Conservation (phyloP, 352 stramenopile species). For the Globisporangium iwayamae region DNA sequence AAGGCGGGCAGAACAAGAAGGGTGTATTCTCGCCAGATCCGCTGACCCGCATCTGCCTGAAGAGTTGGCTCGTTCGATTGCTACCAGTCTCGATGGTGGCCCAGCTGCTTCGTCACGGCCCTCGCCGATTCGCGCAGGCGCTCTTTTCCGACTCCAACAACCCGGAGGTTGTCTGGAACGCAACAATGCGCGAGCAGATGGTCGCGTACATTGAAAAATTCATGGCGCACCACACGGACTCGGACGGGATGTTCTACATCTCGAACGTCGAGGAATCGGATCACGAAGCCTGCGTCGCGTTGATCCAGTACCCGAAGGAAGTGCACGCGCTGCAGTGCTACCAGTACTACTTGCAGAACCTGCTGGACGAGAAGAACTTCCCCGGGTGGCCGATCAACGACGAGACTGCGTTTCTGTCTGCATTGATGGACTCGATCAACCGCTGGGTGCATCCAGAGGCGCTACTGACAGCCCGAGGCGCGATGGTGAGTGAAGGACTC, state of each 20-base stretch:
- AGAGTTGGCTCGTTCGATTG: conserved; percentile 79
- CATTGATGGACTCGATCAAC: conserved; percentile 73
- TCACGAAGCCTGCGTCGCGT: conserved; percentile 72
- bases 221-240: conserved; percentile 66
- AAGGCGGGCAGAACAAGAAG: conserved; percentile 79
- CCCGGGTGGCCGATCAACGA: conserved; percentile 89
- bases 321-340: conserved; percentile 85
- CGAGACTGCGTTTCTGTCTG: conserved; percentile 63
- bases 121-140: conserved; percentile 66
- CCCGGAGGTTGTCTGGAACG: conserved; percentile 84
- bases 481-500: conserved; percentile 34
- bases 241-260: conserved; percentile 71
- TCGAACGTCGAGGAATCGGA: conserved; percentile 58
- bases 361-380: conserved; percentile 82
- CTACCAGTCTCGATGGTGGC: conserved; percentile 85
- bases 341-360: conserved; percentile 86
- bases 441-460: conserved; percentile 71
- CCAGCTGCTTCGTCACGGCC: conserved; percentile 76
- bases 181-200: conserved; percentile 84
- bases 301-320: conserved; percentile 83
- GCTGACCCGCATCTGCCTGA: conserved; percentile 78
- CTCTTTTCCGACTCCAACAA: conserved; percentile 85
- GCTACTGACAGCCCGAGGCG: conserved; percentile 36
- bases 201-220: conserved; percentile 86
- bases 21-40: conserved; percentile 76